Conservation (phyloP, 2,329 filamentous ascomycete species). For the Xylaria sp. region DNA sequence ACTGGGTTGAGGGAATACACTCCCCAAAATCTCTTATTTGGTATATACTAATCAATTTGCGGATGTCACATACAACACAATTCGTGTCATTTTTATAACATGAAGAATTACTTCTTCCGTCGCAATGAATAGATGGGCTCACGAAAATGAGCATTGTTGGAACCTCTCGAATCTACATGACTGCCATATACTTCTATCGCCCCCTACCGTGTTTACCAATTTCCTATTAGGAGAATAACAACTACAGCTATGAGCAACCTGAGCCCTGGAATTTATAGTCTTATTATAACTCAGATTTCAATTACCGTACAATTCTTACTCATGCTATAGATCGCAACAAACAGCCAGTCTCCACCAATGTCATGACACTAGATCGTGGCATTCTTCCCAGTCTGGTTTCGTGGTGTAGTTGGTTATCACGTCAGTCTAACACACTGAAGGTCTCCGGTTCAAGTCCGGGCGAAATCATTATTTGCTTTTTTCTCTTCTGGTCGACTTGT, state of each 20-base stretch:
- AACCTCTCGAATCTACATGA: neutral
- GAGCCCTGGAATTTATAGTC: no score
- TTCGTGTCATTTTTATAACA: neutral
- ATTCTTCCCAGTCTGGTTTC: no score
- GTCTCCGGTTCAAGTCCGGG: slow-evolving; percentile 51
- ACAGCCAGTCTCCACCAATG: neutral
- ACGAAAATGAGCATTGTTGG: neutral
- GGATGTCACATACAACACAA: neutral
- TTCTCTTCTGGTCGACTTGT: no score
- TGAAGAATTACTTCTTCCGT: neutral
- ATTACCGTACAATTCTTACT: no score
- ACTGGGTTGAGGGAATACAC: slow-evolving; percentile 21
- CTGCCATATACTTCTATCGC: no score
- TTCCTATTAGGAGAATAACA: no score
- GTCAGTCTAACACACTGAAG: slow-evolving; percentile 58
- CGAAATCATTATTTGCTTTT: slow-evolving; percentile 39
- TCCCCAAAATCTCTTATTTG: neutral
- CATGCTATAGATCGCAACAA: neutral
- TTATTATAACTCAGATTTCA: no score
- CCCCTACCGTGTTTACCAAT: neutral
- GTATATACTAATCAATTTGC: slow-evolving; percentile 20
- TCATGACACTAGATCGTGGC: neutral
- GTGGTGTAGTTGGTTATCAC: slow-evolving; percentile 57
- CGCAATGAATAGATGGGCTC: neutral
- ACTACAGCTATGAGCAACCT: no score